Base-by-base conservation (phyloP, 2,329 filamentous ascomycete species). In the Pezicula rhizophila region DNA sequence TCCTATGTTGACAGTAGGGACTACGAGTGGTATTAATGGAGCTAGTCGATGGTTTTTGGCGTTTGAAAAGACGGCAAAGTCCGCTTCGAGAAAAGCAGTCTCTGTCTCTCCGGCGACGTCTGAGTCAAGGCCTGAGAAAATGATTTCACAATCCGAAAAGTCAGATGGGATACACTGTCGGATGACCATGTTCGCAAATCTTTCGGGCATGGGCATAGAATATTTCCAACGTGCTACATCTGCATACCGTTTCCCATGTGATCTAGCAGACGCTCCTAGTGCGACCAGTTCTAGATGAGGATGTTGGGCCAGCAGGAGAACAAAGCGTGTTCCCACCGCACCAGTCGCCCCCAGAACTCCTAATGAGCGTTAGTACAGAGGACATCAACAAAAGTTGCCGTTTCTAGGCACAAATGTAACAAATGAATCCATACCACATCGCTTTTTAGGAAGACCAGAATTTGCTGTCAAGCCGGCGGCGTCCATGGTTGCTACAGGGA, bases 151-250 rank as follows among this genome's bases (percentile, higher is more conserved):
- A 66, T 95, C 91, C 52, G 76, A 70, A 67, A 96, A 97, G 60
- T 92, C 80, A 58, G 82, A 80, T 1, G 93, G 81, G 62, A 74
- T 85, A 74, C 93, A 97, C 65, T 89, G 84, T 65, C 89, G 85
- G 49, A 97, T 87, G 5, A 95, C 78, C 60, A 97, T 76, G 56
- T 91, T 84, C 57, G 82, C 89, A 50, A 95, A 71, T 55, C 76
- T 76, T 54, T 83, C 75, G 39, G 85, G 85, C 79, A 96, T 95
- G 47, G 89, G 87, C 49, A 80, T 73, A 8, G 87, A 79, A 73
- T 97, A 92, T 77, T 96, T 96, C 93, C 93, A 97, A 61, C 82
- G 82, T 54, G 95, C 91, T 35, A 91, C 92, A 78, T 96, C 89
- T 69, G 85, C 86, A 76, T 97, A 97, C 66, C 85, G 87, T 77